These are phyloP conservation scores for Hypoxylon sp. DNA, from an alignment of 2,329 filamentous ascomycete genomes.

Conservation along the genomic window DNA sequence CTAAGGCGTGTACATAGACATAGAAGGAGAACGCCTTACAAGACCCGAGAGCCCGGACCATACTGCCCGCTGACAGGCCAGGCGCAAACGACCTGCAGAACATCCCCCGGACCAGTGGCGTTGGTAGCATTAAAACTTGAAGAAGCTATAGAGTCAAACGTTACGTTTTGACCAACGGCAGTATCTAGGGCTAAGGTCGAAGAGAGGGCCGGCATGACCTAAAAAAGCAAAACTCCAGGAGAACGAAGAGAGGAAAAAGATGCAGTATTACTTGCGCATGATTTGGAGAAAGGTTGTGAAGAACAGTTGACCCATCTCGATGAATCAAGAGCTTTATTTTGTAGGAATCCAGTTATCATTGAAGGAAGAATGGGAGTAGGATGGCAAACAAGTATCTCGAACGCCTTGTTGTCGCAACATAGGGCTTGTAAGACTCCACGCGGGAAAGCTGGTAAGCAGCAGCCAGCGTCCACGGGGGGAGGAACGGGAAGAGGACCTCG, in stretches of 20 bases:
- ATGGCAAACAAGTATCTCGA: conserved; percentile 18
- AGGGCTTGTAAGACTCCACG: conserved; percentile 26
- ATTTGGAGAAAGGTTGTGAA: conserved; percentile 2
- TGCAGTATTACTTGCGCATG: conserved; percentile 19
- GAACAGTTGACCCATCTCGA: conserved; percentile 29
- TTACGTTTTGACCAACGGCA: conserved; percentile 41
- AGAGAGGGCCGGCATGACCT: conserved; percentile 54
- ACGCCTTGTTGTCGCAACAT: conserved; percentile 21
- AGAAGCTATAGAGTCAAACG: conserved; percentile 20
- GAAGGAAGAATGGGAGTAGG: background rate
- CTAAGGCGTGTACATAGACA: background rate
- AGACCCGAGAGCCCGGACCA: conserved; percentile 55
- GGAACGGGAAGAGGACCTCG: conserved; percentile 6
- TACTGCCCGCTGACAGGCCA: conserved; percentile 59
- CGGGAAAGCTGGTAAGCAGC: conserved; percentile 3
- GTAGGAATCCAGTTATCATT: conserved; percentile 4
- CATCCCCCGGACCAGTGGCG: conserved; percentile 3
- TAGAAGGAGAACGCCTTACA: conserved; percentile 50
- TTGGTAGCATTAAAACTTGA: conserved; percentile 44
- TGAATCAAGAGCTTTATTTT: conserved; percentile 18
- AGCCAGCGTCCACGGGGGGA: background rate
- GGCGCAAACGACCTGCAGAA: conserved; percentile 56
- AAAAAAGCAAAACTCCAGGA: conserved; percentile 5
- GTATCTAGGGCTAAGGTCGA: conserved; percentile 48
- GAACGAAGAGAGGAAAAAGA: conserved; percentile 10